Conservation (phyloP, 331 rosid genomes). For the Rosa hybrid region DNA sequence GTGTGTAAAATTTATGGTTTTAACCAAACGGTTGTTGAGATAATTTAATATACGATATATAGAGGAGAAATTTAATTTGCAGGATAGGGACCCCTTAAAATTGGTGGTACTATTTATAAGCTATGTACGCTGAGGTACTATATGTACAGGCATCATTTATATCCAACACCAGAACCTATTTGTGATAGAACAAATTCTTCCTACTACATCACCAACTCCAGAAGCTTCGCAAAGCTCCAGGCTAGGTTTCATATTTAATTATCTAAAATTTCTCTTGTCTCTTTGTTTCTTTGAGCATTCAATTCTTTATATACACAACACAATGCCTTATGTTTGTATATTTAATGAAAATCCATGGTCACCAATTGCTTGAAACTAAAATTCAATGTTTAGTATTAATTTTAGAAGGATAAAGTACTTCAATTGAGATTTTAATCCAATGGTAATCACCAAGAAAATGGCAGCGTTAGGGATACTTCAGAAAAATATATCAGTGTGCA, state of each 20-base stretch:
- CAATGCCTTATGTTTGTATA: background rate
- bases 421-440: background rate
- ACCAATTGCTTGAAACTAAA: background rate
- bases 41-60: background rate
- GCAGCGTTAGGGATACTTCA: too few species aligned
- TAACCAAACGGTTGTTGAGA: conserved; percentile 6
- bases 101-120: conserved; percentile 7
- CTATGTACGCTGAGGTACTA: background rate
- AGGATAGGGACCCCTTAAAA: background rate
- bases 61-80: conserved; percentile 14
- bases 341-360: background rate
- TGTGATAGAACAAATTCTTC: background rate
- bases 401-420: background rate
- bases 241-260: background rate
- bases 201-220: background rate
- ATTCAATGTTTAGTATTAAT: background rate
- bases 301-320: background rate
- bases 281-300: background rate
- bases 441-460: background rate
- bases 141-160: background rate
- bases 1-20: conserved; percentile 1
- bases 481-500: too few species aligned
- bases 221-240: background rate
- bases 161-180: background rate
- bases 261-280: background rate